Evolutionary conservation across 2,329 filamentous ascomycete genomes (phyloP).

Genomic region (Fusarium lateritium): DNA sequence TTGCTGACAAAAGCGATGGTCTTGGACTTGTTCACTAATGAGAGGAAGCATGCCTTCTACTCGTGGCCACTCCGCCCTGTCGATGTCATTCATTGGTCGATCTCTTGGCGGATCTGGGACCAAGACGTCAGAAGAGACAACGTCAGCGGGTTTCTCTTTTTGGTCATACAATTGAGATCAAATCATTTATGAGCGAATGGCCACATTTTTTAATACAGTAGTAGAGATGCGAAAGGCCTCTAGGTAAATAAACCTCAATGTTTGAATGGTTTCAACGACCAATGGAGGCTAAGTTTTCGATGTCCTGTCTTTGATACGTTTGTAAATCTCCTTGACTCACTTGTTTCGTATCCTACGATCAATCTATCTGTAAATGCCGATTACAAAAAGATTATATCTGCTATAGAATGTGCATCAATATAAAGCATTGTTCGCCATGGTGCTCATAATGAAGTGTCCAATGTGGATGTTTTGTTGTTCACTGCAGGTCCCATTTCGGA

Average conservation of each 20-base stretch:
- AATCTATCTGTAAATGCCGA: no score
- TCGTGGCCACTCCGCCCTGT: conserved; percentile 12
- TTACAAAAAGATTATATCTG: no score
- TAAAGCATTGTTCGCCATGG: not conserved
- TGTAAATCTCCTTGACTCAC: no score
- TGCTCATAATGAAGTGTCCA: not conserved
- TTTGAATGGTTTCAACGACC: no score
- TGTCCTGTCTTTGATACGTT: no score
- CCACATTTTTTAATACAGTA: not conserved
- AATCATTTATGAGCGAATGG: not conserved
- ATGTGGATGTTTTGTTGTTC: not conserved
- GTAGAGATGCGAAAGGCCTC: no score
- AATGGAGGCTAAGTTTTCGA: no score
- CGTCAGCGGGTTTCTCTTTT: not conserved
- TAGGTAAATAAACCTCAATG: no score
- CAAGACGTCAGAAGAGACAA: conserved; percentile 20
- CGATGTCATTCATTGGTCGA: conserved; percentile 29
- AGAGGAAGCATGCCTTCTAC: not conserved
- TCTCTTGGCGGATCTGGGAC: conserved; percentile 7
- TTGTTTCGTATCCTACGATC: no score
- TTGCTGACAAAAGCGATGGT: conserved; percentile 2
- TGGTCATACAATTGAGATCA: not conserved
- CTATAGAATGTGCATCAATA: no score
- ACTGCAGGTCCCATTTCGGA: not conserved
- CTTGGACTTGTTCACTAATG: conserved; percentile 32